Conservation (phyloP, 495 filamentous ascomycete species). For the Cryomyces minteri region DNA sequence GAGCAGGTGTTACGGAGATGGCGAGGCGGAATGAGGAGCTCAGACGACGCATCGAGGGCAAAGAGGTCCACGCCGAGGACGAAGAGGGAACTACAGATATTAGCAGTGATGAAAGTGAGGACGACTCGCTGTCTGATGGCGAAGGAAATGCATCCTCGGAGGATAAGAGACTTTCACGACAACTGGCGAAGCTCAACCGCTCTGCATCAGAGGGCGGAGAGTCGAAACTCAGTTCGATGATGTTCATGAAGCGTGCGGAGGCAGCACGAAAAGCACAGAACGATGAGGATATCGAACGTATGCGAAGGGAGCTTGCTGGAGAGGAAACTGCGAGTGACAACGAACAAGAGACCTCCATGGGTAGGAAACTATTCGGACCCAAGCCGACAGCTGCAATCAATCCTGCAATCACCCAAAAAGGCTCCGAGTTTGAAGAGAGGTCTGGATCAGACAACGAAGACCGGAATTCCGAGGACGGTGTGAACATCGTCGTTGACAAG, state of each 20-base stretch:
- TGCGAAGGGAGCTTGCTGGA: slow-evolving; percentile 49
- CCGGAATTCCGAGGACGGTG: slow-evolving; percentile 8
- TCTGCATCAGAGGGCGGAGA: slow-evolving; percentile 28
- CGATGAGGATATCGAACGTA: slow-evolving; percentile 55
- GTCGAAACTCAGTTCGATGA: slow-evolving; percentile 47
- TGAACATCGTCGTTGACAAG: slow-evolving; percentile 10
- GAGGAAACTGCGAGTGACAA: slow-evolving; percentile 26
- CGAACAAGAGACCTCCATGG: slow-evolving; percentile 15
- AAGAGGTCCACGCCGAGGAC: slow-evolving; percentile 30
- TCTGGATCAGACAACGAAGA: slow-evolving; percentile 34
- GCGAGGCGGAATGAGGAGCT: slow-evolving; percentile 75
- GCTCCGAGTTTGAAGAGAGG: slow-evolving; percentile 43
- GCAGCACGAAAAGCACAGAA: slow-evolving; percentile 57
- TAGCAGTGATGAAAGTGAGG: slow-evolving; percentile 38
- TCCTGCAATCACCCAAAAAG: slow-evolving; percentile 6
- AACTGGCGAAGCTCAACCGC: slow-evolving; percentile 21
- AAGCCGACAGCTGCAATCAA: slow-evolving; percentile 1
- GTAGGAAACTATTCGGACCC: slow-evolving; percentile 21
- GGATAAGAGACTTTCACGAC: slow-evolving; percentile 30
- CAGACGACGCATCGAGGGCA: slow-evolving; percentile 66
- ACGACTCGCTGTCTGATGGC: slow-evolving; percentile 19
- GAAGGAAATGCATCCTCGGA: slow-evolving; percentile 32
- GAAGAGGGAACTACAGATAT: slow-evolving; percentile 25
- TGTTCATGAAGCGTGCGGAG: slow-evolving; percentile 87
- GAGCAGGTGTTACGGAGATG: slow-evolving; percentile 57